Evolutionary conservation across 768 basidiomycete species (phyloP), one percentile per base, ranked within the genome.

Genomic region (Pulveroboletus ravenelii): DNA sequence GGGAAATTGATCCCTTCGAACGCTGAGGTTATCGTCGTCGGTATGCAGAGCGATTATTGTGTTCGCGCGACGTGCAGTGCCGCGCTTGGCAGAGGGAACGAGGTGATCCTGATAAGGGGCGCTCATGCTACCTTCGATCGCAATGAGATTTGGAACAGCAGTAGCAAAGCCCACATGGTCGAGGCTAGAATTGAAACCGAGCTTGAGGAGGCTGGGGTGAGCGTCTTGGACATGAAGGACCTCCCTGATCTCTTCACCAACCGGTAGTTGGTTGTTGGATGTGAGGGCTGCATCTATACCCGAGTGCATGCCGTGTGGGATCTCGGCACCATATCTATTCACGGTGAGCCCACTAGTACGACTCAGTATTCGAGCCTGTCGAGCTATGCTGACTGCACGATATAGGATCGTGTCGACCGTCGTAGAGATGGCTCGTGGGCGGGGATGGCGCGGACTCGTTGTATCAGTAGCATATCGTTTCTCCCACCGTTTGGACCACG

Each of bases 91-190:
- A 71, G 84, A 51, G 85, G 84, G 45, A 86, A 87, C 63, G 77
- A 77, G 52, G 84, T 88, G 13, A 62, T 86, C 25, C 58, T 87
- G 58, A 80, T 87, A 43, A 68, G 67, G 41, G 85, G 77, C 7
- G 81, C 83, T 45, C 85, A 87, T 67, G 83, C 78, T 46, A 86
- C 85, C 54, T 76, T 79, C 65, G 82, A 85, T 70, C 71, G 84
- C 53, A 72, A 78, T 31, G 85, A 86, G 70, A 74, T 81, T 32
- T 70, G 80, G 58, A 75, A 80, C 55, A 81, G 77, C 8, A 81
- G 79, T 2, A 75, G 78, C 6, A 65, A 72, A 1, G 83, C 84
- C 10, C 59, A 63, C 38, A 67, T 66, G 48, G 76, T 87, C 29
- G 78, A 81, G 70, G 65, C 62, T 10, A 80, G 85, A 57, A 77